Evolutionary conservation across 495 filamentous ascomycete species (phyloP), one percentile per base, ranked within the genome.

Genomic region (Lepraria neglecta): DNA sequence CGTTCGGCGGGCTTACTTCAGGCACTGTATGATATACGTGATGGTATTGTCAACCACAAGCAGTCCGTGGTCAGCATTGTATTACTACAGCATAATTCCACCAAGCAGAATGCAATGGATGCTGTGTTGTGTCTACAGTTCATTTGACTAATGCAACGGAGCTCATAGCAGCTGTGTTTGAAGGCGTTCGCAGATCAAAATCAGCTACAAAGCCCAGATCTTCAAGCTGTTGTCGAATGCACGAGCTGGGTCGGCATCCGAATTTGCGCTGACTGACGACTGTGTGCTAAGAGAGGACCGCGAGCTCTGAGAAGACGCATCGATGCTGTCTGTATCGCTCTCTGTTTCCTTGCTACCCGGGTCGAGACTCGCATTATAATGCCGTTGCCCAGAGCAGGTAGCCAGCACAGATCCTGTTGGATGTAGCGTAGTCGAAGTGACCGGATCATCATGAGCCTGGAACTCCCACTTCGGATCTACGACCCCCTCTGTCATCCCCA

Each of bases 331-430:
- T 24, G 59, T 62, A 19, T 48, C 40, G 9, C 19, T 40, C 28
- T 58, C 40, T 21, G 12, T 31, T 15, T 52, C 35, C 11, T 54
- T 61, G 4, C 10, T 69, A 62, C 7, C 68, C 68, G 19, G 71
- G 65, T 19, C 19, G 15, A 47, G 44, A 24, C 35, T n/a, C 24
- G 70, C 50, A 30, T 54, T 38, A 47, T 68, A 63, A 56, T 59
- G 76, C 70, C 77, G 72, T 58, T 84, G 80, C 19, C 89, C 90
- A 30, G 88, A 88, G 66, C 84, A 88, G 3, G 87, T 92, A n/a
- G 85, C 89, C 33, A 85, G 73, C 33, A 92, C 84, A 52, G 76
- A 80, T 4, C 87, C 87, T 61, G 76, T 78, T 28, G 78, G 78
- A 73, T 95, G 88, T 66, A 91, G 76, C 2, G 82, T 77, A 21